These are phyloP conservation scores for Solanum raphanifolium DNA, from an alignment of 257 asterid species.

Conservation along the genomic window DNA sequence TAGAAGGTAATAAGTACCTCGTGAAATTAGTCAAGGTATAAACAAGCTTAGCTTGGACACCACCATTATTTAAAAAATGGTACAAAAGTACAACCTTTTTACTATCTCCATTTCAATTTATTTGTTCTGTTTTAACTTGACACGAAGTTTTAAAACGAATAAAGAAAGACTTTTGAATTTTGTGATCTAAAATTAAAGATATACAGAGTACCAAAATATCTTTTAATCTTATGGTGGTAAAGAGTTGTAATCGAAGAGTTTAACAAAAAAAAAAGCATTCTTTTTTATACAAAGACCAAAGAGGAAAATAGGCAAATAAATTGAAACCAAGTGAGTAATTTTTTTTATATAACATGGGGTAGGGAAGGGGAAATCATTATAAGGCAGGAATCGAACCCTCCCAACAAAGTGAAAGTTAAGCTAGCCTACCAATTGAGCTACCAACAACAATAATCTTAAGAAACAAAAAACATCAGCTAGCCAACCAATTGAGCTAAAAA, in stretches of 20 bases:
- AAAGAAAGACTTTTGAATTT: too few species aligned
- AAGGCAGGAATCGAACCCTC: background rate
- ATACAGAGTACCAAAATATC: background rate
- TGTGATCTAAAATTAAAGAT: too few species aligned
- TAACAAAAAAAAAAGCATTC: too few species aligned
- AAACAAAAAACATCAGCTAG: background rate
- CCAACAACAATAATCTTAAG: background rate
- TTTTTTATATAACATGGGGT: background rate
- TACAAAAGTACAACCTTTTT: background rate
- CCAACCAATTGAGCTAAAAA: background rate
- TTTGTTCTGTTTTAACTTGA: background rate
- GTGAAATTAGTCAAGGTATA: background rate
- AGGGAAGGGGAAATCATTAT: background rate
- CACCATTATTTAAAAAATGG: background rate
- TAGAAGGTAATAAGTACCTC: background rate
- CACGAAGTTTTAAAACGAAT: too few species aligned
- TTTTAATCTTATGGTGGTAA: background rate
- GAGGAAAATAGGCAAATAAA: background rate
- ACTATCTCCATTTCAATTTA: background rate
- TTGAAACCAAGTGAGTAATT: background rate
- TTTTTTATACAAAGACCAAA: background rate
- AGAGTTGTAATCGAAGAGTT: background rate
- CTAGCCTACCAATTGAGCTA: background rate
- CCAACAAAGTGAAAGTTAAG: background rate
- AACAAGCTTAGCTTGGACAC: background rate